Evolutionary conservation across 2,329 filamentous ascomycete species (phyloP), one percentile per base, ranked within the genome.

Genomic region (Fusarium foetens): DNA sequence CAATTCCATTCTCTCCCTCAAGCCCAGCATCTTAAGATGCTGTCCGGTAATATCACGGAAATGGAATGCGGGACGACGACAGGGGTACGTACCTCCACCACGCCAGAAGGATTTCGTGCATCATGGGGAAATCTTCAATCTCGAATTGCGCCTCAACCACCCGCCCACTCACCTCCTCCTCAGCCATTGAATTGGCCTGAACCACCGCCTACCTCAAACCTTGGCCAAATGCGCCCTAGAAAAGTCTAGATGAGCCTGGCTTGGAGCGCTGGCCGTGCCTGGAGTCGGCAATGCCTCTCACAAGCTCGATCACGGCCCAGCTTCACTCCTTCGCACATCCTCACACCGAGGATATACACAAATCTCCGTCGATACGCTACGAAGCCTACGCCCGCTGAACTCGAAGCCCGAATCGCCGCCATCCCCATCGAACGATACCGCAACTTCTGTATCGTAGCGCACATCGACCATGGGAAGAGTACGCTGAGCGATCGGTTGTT

Each of bases 391-490:
- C 76, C 81, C 8, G 67, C 78, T 10, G 76, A 83, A 59, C 78
- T 83, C 39, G 81, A 83, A 42, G 76, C 76, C 17, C 87, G 90
- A 72, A 94, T 95, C 67, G 86, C 90, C 21, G 90, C 89, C 10
- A 95, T 95, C 60, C 93, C 93, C 5, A 92, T 95, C 77, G 90
- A 92, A 63, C 89, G 93, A 25, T 95, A 90, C 75, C 92, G 96
- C 71, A 99, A 99, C 82, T 99, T 99, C 81, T 99, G 96, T 83
- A 98, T 99, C 78, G 95, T 99, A 57, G 96, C 96, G 14, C 96
- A 99, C 81, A 97, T 99, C 80, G 96, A 99, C 81, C 96, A 99
- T 90, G 96, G 96, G 78, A 99, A 99, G 83, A 97, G 93, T 80
- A 99, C 96, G 8, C 90, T 99, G 58, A 95, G 92, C 74, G 96